These are phyloP conservation scores for Fusarium illudens DNA, from an alignment of 2,329 filamentous ascomycete species.

Conservation along the genomic window DNA sequence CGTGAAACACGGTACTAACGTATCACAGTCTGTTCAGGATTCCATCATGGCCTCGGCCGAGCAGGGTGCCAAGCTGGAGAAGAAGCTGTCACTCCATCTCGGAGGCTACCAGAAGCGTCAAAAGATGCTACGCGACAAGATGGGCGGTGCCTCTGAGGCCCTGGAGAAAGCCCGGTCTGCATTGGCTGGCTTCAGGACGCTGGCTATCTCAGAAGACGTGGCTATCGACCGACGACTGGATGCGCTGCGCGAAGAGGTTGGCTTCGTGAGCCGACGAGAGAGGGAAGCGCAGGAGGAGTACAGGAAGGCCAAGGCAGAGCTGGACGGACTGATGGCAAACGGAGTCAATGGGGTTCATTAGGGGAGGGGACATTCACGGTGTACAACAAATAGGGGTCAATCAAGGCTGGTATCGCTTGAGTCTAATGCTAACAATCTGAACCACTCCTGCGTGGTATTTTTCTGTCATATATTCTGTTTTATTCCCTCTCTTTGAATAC, in stretches of 20 bases:
- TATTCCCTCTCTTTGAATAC: not conserved
- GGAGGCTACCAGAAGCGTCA: constrained; percentile 91
- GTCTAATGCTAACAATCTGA: constrained; percentile 32
- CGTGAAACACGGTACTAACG: constrained; percentile 19
- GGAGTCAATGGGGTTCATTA: constrained; percentile 52
- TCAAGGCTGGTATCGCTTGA: constrained; percentile 22
- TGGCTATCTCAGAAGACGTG: constrained; percentile 82
- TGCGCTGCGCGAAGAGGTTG: constrained; percentile 81
- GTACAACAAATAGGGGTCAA: constrained; percentile 37
- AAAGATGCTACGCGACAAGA: constrained; percentile 81
- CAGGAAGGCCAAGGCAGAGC: constrained; percentile 77
- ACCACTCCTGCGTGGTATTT: constrained; percentile 4
- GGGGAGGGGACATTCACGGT: constrained; percentile 33
- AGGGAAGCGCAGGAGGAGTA: constrained; percentile 91
- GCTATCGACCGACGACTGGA: constrained; percentile 77
- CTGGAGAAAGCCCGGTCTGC: constrained; percentile 77
- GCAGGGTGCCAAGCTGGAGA: constrained; percentile 86
- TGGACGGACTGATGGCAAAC: constrained; percentile 64
- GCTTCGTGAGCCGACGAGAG: constrained; percentile 81
- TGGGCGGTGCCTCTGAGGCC: constrained; percentile 75
- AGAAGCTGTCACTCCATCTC: constrained; percentile 87
- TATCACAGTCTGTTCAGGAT: constrained; percentile 71
- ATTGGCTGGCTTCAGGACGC: constrained; percentile 75
- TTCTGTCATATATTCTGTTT: constrained; percentile 3
- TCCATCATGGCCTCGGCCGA: constrained; percentile 78